Evolutionary conservation across 2,329 filamentous ascomycete species (phyloP), one percentile per base, ranked within the genome.

Genomic region (Penicillium sp.): DNA sequence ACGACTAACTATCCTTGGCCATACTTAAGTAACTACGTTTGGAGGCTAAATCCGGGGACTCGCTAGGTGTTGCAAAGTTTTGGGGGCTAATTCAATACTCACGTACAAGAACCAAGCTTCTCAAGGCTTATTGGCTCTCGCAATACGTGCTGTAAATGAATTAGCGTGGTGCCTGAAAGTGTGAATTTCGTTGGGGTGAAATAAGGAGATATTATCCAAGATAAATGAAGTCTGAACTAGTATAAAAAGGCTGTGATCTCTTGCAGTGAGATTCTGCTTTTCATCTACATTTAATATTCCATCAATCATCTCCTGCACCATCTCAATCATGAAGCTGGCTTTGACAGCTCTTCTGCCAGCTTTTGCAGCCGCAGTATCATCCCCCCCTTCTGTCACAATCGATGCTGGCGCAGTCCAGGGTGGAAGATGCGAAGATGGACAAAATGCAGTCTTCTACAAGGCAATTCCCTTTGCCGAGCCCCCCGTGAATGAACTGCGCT

Each of bases 391-490:
- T 6, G 64, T 67, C 12, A 60, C 52, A 13, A 62, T 60, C n/a
- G 62, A 62, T 37, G 64, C 62, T 31, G 66, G 66, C 15, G 60
- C 52, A 15, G 8, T 68, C 25, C 5, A 58, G 2, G 64, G 66
- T 57, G 66, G 61, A 54, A 46, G 46, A 23, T 68, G 64, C 45
- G 41, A 50, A 12, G 27, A 38, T 41, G 45, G 41, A 27, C 35
- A 54, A 56, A 33, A 58, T 46, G 59, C 60, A n/a, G 63, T 67
- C 12, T 68, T 27, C 23, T 63, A 62, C 48, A 65, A 65, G 50
- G 47, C 27, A 23, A 57, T 68, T 35, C 65, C 65, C 25, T 68
- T 50, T 37, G 66, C 60, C 6, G 61, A 67, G 12, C 65, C 63
- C 31, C 66, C 66, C 0, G 37, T 62, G 25, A 60, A 55, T n/a